These are phyloP conservation scores for Exophiala dermatitidis DNA, from an alignment of 2,329 filamentous ascomycete species.

Conservation along the genomic window DNA sequence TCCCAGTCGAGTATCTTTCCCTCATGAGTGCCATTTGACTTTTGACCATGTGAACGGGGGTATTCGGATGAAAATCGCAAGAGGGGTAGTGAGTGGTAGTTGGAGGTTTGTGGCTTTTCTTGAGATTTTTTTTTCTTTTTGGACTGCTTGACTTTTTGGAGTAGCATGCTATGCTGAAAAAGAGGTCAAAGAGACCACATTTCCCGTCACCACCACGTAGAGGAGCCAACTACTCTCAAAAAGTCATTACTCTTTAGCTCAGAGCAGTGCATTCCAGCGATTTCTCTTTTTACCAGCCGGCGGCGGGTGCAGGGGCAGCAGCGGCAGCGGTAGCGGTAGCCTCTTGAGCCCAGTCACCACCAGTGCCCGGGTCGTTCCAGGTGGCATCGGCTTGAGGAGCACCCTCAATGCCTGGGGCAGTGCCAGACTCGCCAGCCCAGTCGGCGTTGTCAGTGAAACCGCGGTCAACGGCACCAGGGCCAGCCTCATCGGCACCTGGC, in stretches of 20 bases:
- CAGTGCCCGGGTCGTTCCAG: slow-evolving; percentile 51
- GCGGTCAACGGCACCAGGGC: slow-evolving; percentile 66
- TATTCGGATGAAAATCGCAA: not conserved
- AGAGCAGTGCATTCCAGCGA: too few species aligned
- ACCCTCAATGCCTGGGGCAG: slow-evolving; percentile 59
- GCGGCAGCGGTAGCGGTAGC: slow-evolving; percentile 31
- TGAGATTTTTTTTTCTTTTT: not conserved
- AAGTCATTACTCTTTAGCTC: too few species aligned
- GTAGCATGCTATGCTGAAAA: too few species aligned
- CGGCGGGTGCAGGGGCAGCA: slow-evolving; percentile 31
- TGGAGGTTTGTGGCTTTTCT: not conserved
- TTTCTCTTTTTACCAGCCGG: slow-evolving; percentile 27
- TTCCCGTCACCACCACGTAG: too few species aligned
- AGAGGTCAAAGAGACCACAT: too few species aligned
- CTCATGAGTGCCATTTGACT: slow-evolving; percentile 77
- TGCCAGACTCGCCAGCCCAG: slow-evolving; percentile 56
- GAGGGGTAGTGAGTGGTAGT: not conserved
- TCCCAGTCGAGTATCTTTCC: slow-evolving; percentile 87
- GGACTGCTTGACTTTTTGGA: too few species aligned
- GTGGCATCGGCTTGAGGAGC: slow-evolving; percentile 51
- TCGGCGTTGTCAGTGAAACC: slow-evolving; percentile 85
- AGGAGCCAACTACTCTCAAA: too few species aligned
- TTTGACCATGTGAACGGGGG: slow-evolving; percentile 10
- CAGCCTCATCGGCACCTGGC: slow-evolving; percentile 76
- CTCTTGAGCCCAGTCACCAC: slow-evolving; percentile 42